Percentiles rank a stretch among this genome's conserved stretches.
Conservation (phyloP, 2,329 filamentous ascomycete species). For the Paecilomyces sp. region DNA sequence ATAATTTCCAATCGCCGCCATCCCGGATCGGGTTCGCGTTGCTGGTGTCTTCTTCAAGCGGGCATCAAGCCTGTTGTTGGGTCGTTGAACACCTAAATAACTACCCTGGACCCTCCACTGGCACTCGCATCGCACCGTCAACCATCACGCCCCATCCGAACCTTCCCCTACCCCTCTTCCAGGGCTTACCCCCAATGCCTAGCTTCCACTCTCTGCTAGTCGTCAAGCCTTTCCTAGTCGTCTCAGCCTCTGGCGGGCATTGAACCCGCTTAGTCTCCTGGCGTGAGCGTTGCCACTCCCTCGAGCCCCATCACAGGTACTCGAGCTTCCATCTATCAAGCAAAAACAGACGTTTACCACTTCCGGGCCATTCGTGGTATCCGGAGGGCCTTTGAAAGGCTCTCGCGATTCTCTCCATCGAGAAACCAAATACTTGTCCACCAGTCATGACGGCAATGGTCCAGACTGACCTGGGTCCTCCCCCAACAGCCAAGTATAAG, state of each 20-base stretch:
- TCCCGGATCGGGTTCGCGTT: constrained; percentile 7
- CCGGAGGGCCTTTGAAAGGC: neutral
- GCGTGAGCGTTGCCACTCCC: constrained; percentile 5
- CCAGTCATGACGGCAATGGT: constrained; percentile 37
- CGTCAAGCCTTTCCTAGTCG: constrained; percentile 1
- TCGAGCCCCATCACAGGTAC: constrained; percentile 4
- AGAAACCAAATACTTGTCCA: constrained; percentile 16
- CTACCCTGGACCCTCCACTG: constrained; percentile 32
- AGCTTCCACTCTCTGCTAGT: constrained; percentile 2
- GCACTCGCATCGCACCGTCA: constrained; percentile 18
- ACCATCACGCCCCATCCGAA: constrained; percentile 3
- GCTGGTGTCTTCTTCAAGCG: constrained; percentile 8
- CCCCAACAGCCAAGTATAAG: constrained; percentile 37
- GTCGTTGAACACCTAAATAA: constrained; percentile 29
- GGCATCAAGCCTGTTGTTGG: constrained; percentile 9
- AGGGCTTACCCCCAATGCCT: constrained; percentile 3
- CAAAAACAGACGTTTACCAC: constrained; percentile 2
- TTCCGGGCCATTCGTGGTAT: constrained; percentile 1
- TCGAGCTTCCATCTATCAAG: constrained; percentile 1
- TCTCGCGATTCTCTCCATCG: constrained; percentile 3
- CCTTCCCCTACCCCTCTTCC: constrained; percentile 4
- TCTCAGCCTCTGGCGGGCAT: constrained; percentile 3
- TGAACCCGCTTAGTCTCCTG: neutral
- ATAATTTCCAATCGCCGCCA: neutral
- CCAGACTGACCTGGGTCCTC: constrained; percentile 34